Evolutionary conservation across 2,329 filamentous ascomycete species (phyloP), one percentile per base, ranked within the genome.

Genomic region (Macrophomina phaseolina): DNA sequence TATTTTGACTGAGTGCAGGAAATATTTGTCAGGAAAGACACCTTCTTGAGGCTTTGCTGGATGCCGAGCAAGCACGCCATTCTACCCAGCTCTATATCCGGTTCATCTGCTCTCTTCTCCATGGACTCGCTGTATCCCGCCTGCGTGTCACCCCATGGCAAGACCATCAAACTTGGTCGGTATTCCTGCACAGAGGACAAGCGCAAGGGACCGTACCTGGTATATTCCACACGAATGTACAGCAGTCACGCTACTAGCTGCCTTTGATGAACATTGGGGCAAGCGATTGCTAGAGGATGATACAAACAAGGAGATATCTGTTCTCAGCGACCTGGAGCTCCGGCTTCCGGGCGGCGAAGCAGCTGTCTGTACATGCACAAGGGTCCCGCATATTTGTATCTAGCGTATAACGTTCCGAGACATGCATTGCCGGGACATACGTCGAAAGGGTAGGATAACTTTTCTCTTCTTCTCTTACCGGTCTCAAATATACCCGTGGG

Each of bases 401-500:
- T 38, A 7, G 1, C 36, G 6, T 12, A 8, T 23, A 11, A 28
- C 11, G 53, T 11, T 14, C 16, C 38, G 34, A 30, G 6, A 58
- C 12, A 28, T 40, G 9, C n/a, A 40, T 55, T 16, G n/a, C n/a
- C 52, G 34, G 36, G 36, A 4, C 36, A 38, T 38, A 12, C 1
- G 4, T 38, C 36, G 11, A 38, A 38, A 38, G 30, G 56, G 42
- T 46, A 28, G 56, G 11, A 14, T 7, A 32, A 5, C n/a, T 16
- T 34, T 36, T 14, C 32, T 60, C 30, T 18, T 45, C 40, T 18
- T n/a, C 8, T 40, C 40, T n/a, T 46, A 34, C 2, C 56, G 56
- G 56, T 60, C 56, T 60, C 56, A 60, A 60, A 60, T 60, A 60
- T 60, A 60, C 56, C 56, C 56, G 56, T 60, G 56, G 56, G 56